These are phyloP conservation scores for Fusarium albosuccineum DNA, from an alignment of 2,329 filamentous ascomycete genomes.

Conservation along the genomic window DNA sequence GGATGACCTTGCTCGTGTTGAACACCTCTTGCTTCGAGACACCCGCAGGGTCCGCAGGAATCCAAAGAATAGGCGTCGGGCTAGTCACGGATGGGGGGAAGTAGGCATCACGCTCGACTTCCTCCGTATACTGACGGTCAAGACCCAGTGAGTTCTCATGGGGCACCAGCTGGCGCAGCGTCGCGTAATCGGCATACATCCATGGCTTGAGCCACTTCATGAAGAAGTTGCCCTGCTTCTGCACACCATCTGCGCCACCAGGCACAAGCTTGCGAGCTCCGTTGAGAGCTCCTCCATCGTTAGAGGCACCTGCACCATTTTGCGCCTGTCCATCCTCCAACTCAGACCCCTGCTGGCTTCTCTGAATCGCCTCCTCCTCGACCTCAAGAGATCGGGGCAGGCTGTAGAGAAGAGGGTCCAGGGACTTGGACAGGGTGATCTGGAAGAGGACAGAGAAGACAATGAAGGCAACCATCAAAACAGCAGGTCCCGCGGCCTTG, in stretches of 20 bases:
- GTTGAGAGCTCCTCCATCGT: slow-evolving; percentile 33
- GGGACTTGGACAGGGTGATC: slow-evolving; percentile 75
- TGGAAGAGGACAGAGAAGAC: slow-evolving; percentile 84
- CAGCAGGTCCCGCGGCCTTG: slow-evolving; percentile 74
- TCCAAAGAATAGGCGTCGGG: slow-evolving; percentile 76
- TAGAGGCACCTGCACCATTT: slow-evolving; percentile 30
- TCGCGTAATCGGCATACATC: slow-evolving; percentile 77
- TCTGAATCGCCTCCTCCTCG: slow-evolving; percentile 57
- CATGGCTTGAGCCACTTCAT: slow-evolving; percentile 80
- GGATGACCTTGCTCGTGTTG: slow-evolving; percentile 74
- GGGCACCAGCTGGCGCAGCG: slow-evolving; percentile 79
- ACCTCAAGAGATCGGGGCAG: slow-evolving; percentile 73
- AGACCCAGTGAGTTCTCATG: slow-evolving; percentile 60
- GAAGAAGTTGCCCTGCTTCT: slow-evolving; percentile 66
- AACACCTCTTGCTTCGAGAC: slow-evolving; percentile 79
- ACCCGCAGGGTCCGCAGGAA: slow-evolving; percentile 77
- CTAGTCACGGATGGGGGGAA: slow-evolving; percentile 76
- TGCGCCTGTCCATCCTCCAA: slow-evolving; percentile 37
- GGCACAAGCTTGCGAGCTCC: slow-evolving; percentile 42
- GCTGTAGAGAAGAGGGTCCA: slow-evolving; percentile 78
- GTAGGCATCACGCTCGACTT: slow-evolving; percentile 77
- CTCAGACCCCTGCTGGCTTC: slow-evolving; percentile 47
- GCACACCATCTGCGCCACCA: slow-evolving; percentile 35
- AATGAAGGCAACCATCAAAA: slow-evolving; percentile 81
- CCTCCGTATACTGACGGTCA: slow-evolving; percentile 70